Conservation (phyloP, 768 basidiomycete species). For the Trametopsis cervina region DNA sequence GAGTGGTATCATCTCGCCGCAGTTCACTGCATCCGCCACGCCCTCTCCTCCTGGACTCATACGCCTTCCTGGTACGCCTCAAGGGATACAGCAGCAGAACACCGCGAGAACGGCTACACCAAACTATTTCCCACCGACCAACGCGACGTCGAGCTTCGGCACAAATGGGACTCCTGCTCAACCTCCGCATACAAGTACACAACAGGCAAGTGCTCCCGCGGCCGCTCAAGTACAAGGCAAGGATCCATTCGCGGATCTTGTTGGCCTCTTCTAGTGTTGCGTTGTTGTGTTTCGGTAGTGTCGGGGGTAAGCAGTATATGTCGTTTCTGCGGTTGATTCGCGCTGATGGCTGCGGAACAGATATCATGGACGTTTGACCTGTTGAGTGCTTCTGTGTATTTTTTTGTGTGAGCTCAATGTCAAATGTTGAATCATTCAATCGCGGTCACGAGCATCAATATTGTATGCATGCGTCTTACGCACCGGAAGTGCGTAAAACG, state of each 20-base stretch:
- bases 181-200: constrained; percentile 7
- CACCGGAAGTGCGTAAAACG: too few relatives aligned
- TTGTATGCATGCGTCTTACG: too few relatives aligned
- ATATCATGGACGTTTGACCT: too few relatives aligned
- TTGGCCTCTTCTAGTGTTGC: constrained; percentile 64
- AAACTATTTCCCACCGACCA: constrained; percentile 16
- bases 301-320: too few relatives aligned
- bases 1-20: constrained; percentile 9
- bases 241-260: constrained; percentile 83
- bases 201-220: constrained; percentile 18
- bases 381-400: too few relatives aligned
- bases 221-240: constrained; percentile 39
- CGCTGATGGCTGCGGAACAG: too few relatives aligned
- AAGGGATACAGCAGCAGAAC: constrained; percentile 11
- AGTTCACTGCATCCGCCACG: constrained; percentile 4
- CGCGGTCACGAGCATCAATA: too few relatives aligned
- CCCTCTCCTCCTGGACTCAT: constrained; percentile 15
- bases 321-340: too few relatives aligned
- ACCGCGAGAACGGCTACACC: constrained; percentile 17
- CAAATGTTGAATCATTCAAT: too few relatives aligned
- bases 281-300: too few relatives aligned
- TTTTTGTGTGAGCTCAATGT: too few relatives aligned
- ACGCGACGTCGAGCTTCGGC: background rate
- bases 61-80: constrained; percentile 30
- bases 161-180: constrained; percentile 3